A percentile compares a stretch with the other conserved stretches of the same genome.
Evolutionary conservation across 768 basidiomycete genomes (phyloP).

Genomic region (Phlebiopsis flavidoalba): DNA sequence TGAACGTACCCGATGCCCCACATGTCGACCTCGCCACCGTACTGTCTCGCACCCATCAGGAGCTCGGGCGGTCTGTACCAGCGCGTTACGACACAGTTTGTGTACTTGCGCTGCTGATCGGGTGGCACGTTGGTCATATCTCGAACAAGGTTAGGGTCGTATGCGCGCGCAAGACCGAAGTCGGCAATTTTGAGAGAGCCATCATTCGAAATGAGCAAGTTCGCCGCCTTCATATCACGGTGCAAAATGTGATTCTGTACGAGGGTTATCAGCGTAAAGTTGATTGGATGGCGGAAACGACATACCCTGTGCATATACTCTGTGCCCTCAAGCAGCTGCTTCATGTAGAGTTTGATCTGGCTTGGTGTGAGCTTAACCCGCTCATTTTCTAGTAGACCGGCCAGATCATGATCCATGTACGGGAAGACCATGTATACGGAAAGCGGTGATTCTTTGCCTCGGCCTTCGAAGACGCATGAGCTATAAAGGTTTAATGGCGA

Average conservation of each 20-base stretch:
- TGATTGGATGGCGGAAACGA: conserved; percentile 4
- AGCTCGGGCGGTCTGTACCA: conserved; percentile 96
- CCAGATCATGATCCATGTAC: conserved; percentile 99
- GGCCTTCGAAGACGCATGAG: conserved; percentile 37
- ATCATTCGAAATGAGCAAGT: conserved; percentile 84
- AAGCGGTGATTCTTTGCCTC: conserved; percentile 57
- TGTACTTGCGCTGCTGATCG: conserved; percentile 69
- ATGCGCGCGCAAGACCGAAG: conserved; percentile 91
- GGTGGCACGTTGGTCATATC: conserved; percentile 32
- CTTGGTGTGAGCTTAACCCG: conserved; percentile 77
- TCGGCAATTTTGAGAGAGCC: conserved; percentile 89
- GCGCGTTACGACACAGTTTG: conserved; percentile 90
- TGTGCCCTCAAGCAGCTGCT: conserved; percentile 92
- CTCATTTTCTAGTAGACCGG: conserved; percentile 89
- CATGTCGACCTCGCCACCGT: conserved; percentile 93
- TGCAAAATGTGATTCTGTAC: conserved; percentile 90
- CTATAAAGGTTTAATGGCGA: not conserved
- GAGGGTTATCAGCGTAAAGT: not conserved
- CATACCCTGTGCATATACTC: conserved; percentile 92
- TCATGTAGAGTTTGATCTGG: conserved; percentile 94
- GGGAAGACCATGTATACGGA: conserved; percentile 99
- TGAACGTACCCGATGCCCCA: conserved; percentile 94
- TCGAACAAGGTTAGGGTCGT: conserved; percentile 44
- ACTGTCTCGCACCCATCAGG: conserved; percentile 81
- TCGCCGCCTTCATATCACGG: conserved; percentile 98